Evolutionary conservation across 208 protist species (phyloP).

Genomic region (Trichomonas tenax): DNA sequence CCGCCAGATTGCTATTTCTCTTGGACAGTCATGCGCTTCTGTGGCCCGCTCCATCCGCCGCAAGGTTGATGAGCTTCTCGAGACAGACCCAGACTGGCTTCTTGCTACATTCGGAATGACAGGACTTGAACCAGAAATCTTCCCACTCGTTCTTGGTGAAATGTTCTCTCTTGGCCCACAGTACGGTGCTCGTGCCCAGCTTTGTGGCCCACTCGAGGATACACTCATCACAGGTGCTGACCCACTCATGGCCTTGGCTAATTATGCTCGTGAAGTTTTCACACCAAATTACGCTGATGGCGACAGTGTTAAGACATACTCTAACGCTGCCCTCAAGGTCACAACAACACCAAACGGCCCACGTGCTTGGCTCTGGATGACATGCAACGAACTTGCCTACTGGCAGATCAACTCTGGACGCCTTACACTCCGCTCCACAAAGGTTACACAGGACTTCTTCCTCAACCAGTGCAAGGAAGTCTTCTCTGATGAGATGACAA

Average conservation of each 20-base stretch:
- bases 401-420: not conserved
- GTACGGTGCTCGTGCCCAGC: not conserved
- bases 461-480: not conserved
- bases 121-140: not conserved
- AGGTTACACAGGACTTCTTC: not conserved
- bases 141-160: not conserved
- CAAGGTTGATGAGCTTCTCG: not conserved
- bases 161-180: not conserved
- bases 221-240: not conserved
- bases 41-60: not conserved
- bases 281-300: not conserved
- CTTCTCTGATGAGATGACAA: not conserved
- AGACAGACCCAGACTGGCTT: not conserved
- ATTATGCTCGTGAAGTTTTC: not conserved
- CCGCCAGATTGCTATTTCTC: not conserved
- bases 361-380: constrained; percentile 11
- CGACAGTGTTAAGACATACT: not conserved
- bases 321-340: not conserved
- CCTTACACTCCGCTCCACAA: not conserved
- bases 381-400: not conserved
- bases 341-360: not conserved
- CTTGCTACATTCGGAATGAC: not conserved
- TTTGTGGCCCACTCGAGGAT: not conserved
- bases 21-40: not conserved
- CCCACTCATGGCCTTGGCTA: not conserved